These are phyloP conservation scores for Barnettozyma sp. DNA, from an alignment of 805 yeast genomes.

Conservation along the genomic window DNA sequence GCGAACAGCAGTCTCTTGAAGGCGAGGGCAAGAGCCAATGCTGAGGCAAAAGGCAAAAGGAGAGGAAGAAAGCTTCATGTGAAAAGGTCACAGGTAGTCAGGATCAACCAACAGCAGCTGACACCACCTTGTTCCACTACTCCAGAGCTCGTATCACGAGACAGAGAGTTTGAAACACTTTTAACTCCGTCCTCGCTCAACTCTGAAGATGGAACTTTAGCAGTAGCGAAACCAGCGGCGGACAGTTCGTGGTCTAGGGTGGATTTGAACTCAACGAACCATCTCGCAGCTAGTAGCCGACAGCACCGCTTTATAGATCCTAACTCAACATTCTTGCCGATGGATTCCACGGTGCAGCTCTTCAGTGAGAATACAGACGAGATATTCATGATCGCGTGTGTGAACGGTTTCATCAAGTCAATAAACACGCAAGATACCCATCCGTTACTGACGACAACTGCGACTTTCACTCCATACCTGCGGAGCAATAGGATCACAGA, in stretches of 20 bases:
- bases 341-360: constrained; percentile 2
- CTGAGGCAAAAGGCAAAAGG: constrained; percentile 1
- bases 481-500: constrained; percentile 24
- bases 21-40: too few species aligned
- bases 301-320: too few species aligned
- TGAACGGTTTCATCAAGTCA: constrained; percentile 34
- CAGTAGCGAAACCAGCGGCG: too few species aligned
- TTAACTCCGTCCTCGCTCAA: too few species aligned
- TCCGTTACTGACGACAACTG: constrained; percentile 33
- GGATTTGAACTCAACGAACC: too few species aligned
- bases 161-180: too few species aligned
- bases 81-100: too few species aligned
- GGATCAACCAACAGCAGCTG: not conserved
- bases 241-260: too few species aligned
- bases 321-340: constrained; percentile 2
- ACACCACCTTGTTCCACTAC: not conserved
- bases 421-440: constrained; percentile 38
- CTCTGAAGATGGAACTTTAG: too few species aligned
- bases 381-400: constrained; percentile 25
- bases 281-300: too few species aligned
- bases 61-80: too few species aligned
- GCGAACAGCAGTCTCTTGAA: constrained; percentile 2
- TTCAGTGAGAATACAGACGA: constrained; percentile 7
- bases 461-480: constrained; percentile 34
- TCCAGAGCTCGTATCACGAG: not conserved